phyloP scores from a whole-genome alignment of 2,329 filamentous ascomycete genomes.

The Huntiella omanensis region DNA sequence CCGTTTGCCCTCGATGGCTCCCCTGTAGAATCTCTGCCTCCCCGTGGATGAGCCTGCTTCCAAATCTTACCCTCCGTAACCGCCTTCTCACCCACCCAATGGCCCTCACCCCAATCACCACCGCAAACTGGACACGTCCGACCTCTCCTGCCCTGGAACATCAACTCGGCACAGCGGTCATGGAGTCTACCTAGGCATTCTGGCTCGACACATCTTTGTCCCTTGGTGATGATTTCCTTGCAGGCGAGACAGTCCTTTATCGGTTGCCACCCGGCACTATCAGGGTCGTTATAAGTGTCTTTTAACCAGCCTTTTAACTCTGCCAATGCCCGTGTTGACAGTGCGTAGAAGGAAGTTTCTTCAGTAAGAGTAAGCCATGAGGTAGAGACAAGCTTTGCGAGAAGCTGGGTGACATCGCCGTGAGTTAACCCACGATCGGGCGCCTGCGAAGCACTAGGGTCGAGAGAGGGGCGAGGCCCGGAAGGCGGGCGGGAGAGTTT shows the following conservation, averaged over 20 bases:
- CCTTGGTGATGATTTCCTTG: slow-evolving; percentile 71
- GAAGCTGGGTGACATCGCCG: slow-evolving; percentile 54
- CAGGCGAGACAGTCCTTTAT: slow-evolving; percentile 83
- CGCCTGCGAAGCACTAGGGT: slow-evolving; percentile 18
- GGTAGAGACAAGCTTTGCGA: slow-evolving; percentile 53
- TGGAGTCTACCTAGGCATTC: slow-evolving; percentile 57
- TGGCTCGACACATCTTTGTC: slow-evolving; percentile 53
- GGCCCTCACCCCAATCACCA: slow-evolving; percentile 28
- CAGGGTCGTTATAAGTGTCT: slow-evolving; percentile 72
- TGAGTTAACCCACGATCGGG: slow-evolving; percentile 46
- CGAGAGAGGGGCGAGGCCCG: slow-evolving; percentile 17
- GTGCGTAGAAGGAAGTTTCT: slow-evolving; percentile 47
- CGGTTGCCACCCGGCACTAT: slow-evolving; percentile 45
- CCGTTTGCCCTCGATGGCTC: slow-evolving; percentile 13
- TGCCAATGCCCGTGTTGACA: slow-evolving; percentile 62
- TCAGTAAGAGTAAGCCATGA: slow-evolving; percentile 68
- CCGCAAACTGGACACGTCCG: slow-evolving; percentile 46
- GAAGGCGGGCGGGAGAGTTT: slow-evolving; percentile 41
- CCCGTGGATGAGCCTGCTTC: slow-evolving; percentile 16
- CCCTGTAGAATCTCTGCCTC: slow-evolving; percentile 12
- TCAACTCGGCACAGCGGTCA: slow-evolving; percentile 53
- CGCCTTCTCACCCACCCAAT: slow-evolving; percentile 37
- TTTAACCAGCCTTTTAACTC: slow-evolving; percentile 71
- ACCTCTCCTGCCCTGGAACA: slow-evolving; percentile 46
- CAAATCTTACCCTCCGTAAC: slow-evolving; percentile 35